phyloP scores from a whole-genome alignment of 108 stramenopile genomes.

The Skeletonema potamos region DNA sequence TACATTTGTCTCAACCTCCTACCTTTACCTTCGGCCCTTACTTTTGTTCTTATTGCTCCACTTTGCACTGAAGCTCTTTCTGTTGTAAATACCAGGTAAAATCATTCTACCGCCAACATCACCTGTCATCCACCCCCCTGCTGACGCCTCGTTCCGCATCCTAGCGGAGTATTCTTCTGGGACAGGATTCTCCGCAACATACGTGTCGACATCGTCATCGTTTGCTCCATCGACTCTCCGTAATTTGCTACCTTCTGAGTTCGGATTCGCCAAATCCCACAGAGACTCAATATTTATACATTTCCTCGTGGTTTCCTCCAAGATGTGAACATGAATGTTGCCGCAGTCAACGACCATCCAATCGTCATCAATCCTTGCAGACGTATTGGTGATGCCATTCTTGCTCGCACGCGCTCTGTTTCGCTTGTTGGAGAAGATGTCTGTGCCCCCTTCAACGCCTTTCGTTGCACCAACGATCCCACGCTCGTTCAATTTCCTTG shows the following conservation, averaged over 20 bases:
- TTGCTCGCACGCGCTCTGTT: conserved; percentile 31
- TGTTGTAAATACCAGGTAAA: conserved; percentile 13
- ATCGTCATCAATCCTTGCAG: conserved; percentile 39
- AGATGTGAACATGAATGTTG: conserved; percentile 80
- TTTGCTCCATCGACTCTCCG: conserved; percentile 46
- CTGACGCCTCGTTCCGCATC: conserved; percentile 11
- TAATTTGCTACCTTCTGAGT: conserved; percentile 52
- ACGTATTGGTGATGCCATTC: conserved; percentile 20
- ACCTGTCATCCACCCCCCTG: conserved; percentile 22
- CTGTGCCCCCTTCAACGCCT: conserved; percentile 55
- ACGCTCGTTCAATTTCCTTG: conserved; percentile 59
- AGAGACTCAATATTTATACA: conserved; percentile 68
- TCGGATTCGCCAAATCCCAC: conserved; percentile 56
- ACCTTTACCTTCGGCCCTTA: conserved; percentile 7
- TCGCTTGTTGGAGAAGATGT: conserved; percentile 40
- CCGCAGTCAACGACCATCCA: conserved; percentile 85
- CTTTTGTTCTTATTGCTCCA: conserved; percentile 20
- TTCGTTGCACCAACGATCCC: conserved; percentile 64
- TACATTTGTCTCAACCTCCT: neutral
- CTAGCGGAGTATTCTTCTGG: conserved; percentile 53
- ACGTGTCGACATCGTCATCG: conserved; percentile 78
- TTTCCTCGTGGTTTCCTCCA: conserved; percentile 53
- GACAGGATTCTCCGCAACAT: conserved; percentile 67
- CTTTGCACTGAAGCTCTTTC: conserved; percentile 40
- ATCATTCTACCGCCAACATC: conserved; percentile 26